Conservation (phyloP, 139 green algal genomes). For the Gonium pectorale region DNA sequence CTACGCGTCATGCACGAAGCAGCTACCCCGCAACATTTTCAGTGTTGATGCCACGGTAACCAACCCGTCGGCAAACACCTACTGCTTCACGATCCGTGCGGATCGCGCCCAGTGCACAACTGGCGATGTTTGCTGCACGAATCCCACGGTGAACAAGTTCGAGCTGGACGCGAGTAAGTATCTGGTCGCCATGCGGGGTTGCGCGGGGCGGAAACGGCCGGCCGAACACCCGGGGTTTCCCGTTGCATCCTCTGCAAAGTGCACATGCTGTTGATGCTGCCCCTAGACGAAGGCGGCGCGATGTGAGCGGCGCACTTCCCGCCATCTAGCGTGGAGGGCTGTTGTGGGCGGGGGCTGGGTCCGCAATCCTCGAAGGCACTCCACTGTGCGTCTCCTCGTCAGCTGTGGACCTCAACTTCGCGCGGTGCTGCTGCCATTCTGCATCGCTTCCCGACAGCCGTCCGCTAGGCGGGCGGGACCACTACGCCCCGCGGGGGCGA, state of each 20-base stretch:
- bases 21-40: not conserved
- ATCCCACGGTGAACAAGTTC: conserved; percentile 14
- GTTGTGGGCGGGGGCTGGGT: too few species aligned
- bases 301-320: too few species aligned
- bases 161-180: conserved; percentile 29
- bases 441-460: too few species aligned
- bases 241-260: not conserved
- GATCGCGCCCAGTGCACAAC: not conserved
- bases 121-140: not conserved
- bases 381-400: too few species aligned
- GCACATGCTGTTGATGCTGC: too few species aligned
- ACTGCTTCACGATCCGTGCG: conserved; percentile 16
- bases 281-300: too few species aligned
- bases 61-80: conserved; percentile 9
- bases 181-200: not conserved
- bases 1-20: not conserved
- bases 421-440: too few species aligned
- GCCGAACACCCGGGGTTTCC: not conserved
- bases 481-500: too few species aligned
- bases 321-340: too few species aligned
- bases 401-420: too few species aligned
- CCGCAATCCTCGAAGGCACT: too few species aligned
- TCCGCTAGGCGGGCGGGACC: too few species aligned
- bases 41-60: not conserved
- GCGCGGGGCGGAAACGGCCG: not conserved